phyloP scores from a whole-genome alignment of 768 basidiomycete genomes.

The Pholiota conissans region DNA sequence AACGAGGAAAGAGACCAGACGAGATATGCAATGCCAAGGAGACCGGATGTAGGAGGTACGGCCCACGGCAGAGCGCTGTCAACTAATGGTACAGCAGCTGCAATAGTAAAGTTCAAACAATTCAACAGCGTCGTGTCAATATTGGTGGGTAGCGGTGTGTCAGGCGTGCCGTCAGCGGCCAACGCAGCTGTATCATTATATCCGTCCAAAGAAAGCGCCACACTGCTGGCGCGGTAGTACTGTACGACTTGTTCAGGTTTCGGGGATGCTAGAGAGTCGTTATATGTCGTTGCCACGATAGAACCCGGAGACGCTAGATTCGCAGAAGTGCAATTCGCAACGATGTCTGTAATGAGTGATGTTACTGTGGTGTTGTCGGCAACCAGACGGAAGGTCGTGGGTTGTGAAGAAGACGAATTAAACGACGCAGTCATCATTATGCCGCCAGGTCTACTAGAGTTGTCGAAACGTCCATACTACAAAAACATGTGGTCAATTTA shows the following conservation, averaged over 20 bases:
- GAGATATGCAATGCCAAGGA: constrained; percentile 21
- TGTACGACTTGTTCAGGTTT: constrained; percentile 58
- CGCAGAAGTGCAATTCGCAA: constrained; percentile 36
- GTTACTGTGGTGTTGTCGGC: constrained; percentile 48
- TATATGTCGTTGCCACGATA: constrained; percentile 27
- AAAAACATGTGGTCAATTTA: not conserved
- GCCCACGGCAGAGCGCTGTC: constrained; percentile 27
- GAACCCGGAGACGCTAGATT: constrained; percentile 22
- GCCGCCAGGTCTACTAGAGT: constrained; percentile 52
- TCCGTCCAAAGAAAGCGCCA: constrained; percentile 60
- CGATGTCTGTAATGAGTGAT: constrained; percentile 42
- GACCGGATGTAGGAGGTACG: constrained; percentile 17
- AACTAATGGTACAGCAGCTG: constrained; percentile 54
- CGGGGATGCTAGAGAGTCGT: constrained; percentile 32
- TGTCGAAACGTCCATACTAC: constrained; percentile 34
- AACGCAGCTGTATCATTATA: constrained; percentile 62
- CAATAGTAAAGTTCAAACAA: constrained; percentile 68
- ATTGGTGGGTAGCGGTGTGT: constrained; percentile 50
- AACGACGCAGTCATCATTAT: constrained; percentile 44
- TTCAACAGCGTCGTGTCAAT: constrained; percentile 49
- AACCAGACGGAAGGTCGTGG: constrained; percentile 45
- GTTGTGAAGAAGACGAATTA: constrained; percentile 23
- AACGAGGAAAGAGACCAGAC: constrained; percentile 22
- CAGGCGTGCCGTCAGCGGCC: constrained; percentile 37
- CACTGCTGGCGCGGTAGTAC: constrained; percentile 68